Conservation (phyloP, 345 rosid genomes). For the Lepidium didymum region DNA sequence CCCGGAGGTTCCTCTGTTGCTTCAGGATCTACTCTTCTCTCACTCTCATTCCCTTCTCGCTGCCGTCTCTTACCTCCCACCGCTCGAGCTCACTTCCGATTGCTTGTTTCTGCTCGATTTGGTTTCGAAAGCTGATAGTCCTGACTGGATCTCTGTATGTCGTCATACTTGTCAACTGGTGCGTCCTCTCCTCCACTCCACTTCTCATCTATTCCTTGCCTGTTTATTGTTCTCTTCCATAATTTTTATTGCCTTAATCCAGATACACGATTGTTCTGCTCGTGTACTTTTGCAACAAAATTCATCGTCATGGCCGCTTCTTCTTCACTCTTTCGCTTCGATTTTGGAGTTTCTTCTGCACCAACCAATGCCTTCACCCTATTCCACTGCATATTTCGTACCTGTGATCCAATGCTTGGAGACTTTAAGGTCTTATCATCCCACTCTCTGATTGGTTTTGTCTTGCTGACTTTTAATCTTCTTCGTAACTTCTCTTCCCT, state of each 20-base stretch:
- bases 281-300: conserved; percentile 48
- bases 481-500: not conserved
- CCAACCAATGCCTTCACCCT: conserved; percentile 31
- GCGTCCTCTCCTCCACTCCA: conserved; percentile 10
- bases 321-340: conserved; percentile 45
- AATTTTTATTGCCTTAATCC: not conserved
- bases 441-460: not conserved
- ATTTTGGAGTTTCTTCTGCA: conserved; percentile 46
- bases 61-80: conserved; percentile 64
- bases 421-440: conserved; percentile 50
- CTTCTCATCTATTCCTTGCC: not conserved
- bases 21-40: conserved; percentile 58
- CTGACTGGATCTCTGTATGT: conserved; percentile 24
- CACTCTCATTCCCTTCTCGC: conserved; percentile 43
- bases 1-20: conserved; percentile 44
- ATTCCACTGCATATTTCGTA: conserved; percentile 21
- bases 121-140: conserved; percentile 41
- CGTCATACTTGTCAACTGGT: conserved; percentile 58
- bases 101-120: conserved; percentile 61
- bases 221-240: not conserved
- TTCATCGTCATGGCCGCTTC: conserved; percentile 46
- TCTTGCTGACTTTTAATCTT: not conserved
- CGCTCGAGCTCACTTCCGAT: conserved; percentile 74
- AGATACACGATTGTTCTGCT: conserved; percentile 56
- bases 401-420: conserved; percentile 59